Conservation (phyloP, 148 eudicot genomes). For the Talinum fruticosum region DNA sequence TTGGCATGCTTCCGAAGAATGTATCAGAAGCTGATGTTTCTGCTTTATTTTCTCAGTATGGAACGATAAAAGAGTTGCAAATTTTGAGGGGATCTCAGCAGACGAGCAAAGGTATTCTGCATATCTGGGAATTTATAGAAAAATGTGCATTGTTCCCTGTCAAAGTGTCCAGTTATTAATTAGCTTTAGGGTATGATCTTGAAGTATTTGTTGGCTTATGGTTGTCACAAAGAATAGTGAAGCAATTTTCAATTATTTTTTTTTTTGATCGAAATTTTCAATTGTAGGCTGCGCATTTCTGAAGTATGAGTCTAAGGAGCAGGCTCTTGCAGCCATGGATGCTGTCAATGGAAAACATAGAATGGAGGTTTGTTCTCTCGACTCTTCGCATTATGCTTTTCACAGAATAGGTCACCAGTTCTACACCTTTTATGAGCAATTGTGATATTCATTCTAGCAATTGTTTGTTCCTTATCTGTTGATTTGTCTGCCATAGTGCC, state of each 20-base stretch:
- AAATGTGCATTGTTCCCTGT: not conserved
- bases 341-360: constrained; percentile 82
- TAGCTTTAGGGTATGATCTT: not conserved
- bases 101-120: constrained; percentile 90
- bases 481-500: not conserved
- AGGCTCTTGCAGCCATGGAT: constrained; percentile 92
- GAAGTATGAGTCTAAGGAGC: constrained; percentile 92
- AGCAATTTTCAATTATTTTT: constrained; percentile 1
- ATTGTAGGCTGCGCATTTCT: constrained; percentile 88
- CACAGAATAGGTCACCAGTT: not conserved
- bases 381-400: not conserved
- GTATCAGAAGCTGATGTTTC: constrained; percentile 85
- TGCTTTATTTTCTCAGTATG: constrained; percentile 82
- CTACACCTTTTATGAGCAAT: not conserved
- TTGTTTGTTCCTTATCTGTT: not conserved
- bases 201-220: not conserved
- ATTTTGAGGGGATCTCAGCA: constrained; percentile 90
- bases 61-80: constrained; percentile 81
- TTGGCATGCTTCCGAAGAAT: constrained; percentile 99
- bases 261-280: too few relatives aligned
- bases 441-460: not conserved
- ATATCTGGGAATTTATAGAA: not conserved
- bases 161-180: not conserved
- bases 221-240: constrained; percentile 10
- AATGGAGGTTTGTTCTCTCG: constrained; percentile 75